These are phyloP conservation scores for Choanephora cucurbitarum DNA, from an alignment of 371 early-diverging fungal species.

Conservation along the genomic window DNA sequence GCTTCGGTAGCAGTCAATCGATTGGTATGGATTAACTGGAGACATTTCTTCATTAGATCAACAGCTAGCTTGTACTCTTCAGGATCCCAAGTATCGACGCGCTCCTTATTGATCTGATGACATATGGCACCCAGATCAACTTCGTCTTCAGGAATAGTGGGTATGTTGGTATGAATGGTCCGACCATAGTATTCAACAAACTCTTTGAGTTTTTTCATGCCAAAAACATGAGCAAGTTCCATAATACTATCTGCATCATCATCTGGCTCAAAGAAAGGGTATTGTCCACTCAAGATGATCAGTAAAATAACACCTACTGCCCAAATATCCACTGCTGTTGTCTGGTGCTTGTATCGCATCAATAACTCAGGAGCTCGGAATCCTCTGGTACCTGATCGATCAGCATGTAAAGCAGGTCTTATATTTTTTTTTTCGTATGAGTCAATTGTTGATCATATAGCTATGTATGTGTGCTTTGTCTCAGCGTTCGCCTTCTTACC, in stretches of 20 bases:
- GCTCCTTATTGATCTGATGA: conserved; percentile 4
- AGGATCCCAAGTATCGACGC: conserved; percentile 21
- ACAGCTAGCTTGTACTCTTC: conserved; percentile 37
- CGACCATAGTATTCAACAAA: conserved; percentile 65
- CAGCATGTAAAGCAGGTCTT: conserved; percentile 78
- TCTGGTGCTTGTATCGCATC: conserved; percentile 4
- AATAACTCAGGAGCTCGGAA: conserved; percentile 96
- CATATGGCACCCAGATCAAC: conserved; percentile 17
- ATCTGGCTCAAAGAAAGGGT: conserved; percentile 90
- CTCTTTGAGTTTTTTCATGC: conserved; percentile 73
- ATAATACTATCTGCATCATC: conserved; percentile 87
- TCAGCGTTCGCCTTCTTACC: conserved; percentile 27
- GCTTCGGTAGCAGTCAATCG: conserved; percentile 65
- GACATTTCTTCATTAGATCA: conserved; percentile 45
- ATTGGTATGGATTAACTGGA: conserved; percentile 48
- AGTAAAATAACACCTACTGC: conserved; percentile 91
- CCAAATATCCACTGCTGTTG: conserved; percentile 85
- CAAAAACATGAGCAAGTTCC: conserved; percentile 89
- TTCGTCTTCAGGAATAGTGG: conserved; percentile 49
- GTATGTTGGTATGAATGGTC: conserved; percentile 57
- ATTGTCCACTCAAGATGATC: conserved; percentile 72
- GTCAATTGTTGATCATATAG: too few species aligned
- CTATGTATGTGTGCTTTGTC: too few species aligned
- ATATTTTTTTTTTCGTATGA: too few species aligned
- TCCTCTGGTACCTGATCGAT: conserved; percentile 98